A percentile compares a stretch with the other conserved stretches of the same genome.
Evolutionary conservation across 129 eudicot genomes (phyloP).

Genomic region (Logfia minima): DNA sequence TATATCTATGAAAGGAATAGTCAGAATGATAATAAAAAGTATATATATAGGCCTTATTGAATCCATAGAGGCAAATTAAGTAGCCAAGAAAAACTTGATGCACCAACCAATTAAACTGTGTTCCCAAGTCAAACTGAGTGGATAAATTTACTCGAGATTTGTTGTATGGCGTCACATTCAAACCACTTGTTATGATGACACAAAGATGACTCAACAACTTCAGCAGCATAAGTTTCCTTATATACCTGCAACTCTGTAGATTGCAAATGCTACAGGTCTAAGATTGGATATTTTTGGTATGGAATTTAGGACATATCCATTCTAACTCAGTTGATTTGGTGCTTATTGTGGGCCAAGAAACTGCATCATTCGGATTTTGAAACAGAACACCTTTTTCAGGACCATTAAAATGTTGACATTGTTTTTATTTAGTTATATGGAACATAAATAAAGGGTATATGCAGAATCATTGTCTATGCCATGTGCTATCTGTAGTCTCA

Average conservation of each 20-base stretch:
- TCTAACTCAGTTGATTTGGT: background rate
- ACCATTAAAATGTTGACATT: background rate
- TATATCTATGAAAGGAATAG: constrained; percentile 14
- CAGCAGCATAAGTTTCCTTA: too few species aligned
- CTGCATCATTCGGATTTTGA: background rate
- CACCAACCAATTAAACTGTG: background rate
- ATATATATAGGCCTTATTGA: constrained; percentile 4
- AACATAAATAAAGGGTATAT: constrained; percentile 7
- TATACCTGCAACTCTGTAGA: too few species aligned
- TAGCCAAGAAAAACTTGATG: background rate
- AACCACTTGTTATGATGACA: constrained; percentile 15
- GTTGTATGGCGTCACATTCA: background rate
- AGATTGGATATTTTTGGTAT: too few species aligned
- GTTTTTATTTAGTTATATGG: background rate
- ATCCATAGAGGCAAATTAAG: background rate
- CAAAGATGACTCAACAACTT: background rate
- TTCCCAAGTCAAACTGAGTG: background rate
- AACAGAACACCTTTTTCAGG: background rate
- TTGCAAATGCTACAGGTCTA: too few species aligned
- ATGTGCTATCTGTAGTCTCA: background rate
- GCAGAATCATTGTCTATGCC: background rate
- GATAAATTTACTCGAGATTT: constrained; percentile 4
- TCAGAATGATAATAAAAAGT: constrained; percentile 13
- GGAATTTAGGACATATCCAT: background rate
- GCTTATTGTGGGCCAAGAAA: background rate